Percentiles rank a stretch among this genome's conserved stretches.
phyloP scores from a whole-genome alignment of 2,329 filamentous ascomycete species.

The Diaporthe citrichinensis region DNA sequence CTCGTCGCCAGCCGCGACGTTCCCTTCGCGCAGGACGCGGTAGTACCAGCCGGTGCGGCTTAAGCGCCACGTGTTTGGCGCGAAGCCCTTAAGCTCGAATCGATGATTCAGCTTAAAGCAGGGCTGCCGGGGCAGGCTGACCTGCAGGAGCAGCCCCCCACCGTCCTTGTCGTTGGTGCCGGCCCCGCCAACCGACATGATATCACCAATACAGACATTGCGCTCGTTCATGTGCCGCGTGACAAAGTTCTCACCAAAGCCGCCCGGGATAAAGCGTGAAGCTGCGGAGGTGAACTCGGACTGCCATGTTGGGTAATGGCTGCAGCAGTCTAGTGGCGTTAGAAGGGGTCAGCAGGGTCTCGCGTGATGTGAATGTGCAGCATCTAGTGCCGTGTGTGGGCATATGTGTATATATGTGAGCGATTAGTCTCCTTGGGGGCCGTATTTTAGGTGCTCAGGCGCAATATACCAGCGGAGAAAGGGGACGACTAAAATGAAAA shows the following conservation, averaged over 20 bases:
- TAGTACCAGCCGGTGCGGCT: slow-evolving; percentile 78
- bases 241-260: slow-evolving; percentile 77
- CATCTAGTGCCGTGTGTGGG: background rate
- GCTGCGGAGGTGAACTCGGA: slow-evolving; percentile 65
- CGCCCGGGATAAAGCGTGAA: slow-evolving; percentile 67
- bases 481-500: background rate
- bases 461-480: too few species aligned
- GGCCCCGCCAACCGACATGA: slow-evolving; percentile 62
- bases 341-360: background rate
- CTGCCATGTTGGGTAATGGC: slow-evolving; percentile 71
- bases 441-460: background rate
- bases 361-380: slow-evolving; percentile 17
- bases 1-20: slow-evolving; percentile 68
- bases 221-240: slow-evolving; percentile 71
- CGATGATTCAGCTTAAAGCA: slow-evolving; percentile 80
- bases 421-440: background rate
- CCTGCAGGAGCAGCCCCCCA: slow-evolving; percentile 63
- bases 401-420: background rate
- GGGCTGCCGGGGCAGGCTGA: slow-evolving; percentile 73
- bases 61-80: slow-evolving; percentile 67
- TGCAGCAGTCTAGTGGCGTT: slow-evolving; percentile 65
- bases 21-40: slow-evolving; percentile 69
- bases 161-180: slow-evolving; percentile 47
- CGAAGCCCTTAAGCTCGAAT: slow-evolving; percentile 74
- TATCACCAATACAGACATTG: slow-evolving; percentile 76